Percentiles rank a stretch among this genome's conserved stretches.
Evolutionary conservation across 1,139 yeast species (phyloP).

Genomic region (Debaryomycetaceae sp.): DNA sequence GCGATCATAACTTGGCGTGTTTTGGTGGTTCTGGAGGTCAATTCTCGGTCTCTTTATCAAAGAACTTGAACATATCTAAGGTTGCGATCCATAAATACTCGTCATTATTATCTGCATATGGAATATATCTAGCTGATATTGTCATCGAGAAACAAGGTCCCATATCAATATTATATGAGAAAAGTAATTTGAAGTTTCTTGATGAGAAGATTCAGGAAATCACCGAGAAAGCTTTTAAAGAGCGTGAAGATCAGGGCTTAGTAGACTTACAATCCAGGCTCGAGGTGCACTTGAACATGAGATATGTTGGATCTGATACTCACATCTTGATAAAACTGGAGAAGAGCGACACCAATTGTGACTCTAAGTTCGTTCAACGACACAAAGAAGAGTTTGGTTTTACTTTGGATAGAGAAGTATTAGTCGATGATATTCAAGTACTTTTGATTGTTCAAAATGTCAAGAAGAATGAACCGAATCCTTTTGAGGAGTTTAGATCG

Average conservation of each 20-base stretch:
- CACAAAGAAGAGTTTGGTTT: slow-evolving; percentile 42
- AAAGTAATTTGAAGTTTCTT: slow-evolving; percentile 16
- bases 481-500: slow-evolving; percentile 27
- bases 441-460: slow-evolving; percentile 28
- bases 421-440: slow-evolving; percentile 82
- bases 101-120: slow-evolving; percentile 43
- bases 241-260: slow-evolving; percentile 30
- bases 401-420: slow-evolving; percentile 43
- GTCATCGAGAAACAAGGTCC: slow-evolving; percentile 68
- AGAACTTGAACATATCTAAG: slow-evolving; percentile 33
- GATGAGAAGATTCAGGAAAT: slow-evolving; percentile 24
- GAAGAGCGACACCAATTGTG: slow-evolving; percentile 21
- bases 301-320: slow-evolving; percentile 87
- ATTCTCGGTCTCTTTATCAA: slow-evolving; percentile 37
- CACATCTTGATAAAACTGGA: slow-evolving; percentile 58
- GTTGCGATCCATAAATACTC: slow-evolving; percentile 45
- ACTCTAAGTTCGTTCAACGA: slow-evolving; percentile 25
- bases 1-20: slow-evolving; percentile 42
- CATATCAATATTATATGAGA: slow-evolving; percentile 25
- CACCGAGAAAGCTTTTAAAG: slow-evolving; percentile 25
- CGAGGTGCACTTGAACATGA: slow-evolving; percentile 70
- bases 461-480: slow-evolving; percentile 28
- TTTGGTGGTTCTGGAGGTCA: slow-evolving; percentile 52
- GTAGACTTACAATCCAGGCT: slow-evolving; percentile 24
- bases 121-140: slow-evolving; percentile 43